A percentile compares a stretch with the other conserved stretches of the same genome.
These are phyloP conservation scores for Lachnellula cervina DNA, from an alignment of 2,329 filamentous ascomycete genomes.

Conservation along the genomic window DNA sequence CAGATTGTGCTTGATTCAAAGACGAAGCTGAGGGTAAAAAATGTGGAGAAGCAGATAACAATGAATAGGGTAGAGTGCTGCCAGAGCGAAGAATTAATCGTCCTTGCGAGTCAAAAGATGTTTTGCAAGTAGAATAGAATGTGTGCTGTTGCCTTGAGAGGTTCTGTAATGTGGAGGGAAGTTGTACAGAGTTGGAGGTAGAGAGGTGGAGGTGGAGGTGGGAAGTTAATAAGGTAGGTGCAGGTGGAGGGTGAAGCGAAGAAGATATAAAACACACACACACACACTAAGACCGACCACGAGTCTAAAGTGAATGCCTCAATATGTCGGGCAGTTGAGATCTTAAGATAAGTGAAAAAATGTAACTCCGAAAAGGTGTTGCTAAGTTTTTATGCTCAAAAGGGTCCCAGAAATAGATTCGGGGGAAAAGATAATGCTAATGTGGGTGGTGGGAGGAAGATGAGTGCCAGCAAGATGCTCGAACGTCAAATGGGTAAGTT, in stretches of 20 bases:
- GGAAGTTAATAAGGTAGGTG: too few relatives aligned
- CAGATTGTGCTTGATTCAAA: not conserved
- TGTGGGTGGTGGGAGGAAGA: too few relatives aligned
- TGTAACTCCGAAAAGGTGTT: too few relatives aligned
- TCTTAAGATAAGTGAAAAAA: too few relatives aligned
- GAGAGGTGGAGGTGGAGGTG: not conserved
- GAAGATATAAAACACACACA: not conserved
- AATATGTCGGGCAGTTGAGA: too few relatives aligned
- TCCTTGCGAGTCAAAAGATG: not conserved
- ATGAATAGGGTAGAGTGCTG: not conserved
- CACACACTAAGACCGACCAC: not conserved
- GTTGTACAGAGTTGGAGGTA: conserved; percentile 2
- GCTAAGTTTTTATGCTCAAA: too few relatives aligned
- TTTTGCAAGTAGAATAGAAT: not conserved
- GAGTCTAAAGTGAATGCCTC: not conserved
- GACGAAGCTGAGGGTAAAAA: conserved; percentile 6
- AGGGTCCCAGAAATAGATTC: too few relatives aligned
- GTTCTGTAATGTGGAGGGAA: not conserved
- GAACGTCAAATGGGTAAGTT: not conserved
- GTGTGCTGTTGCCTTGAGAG: not conserved
- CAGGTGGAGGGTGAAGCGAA: not conserved
- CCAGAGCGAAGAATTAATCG: not conserved
- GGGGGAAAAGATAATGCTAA: too few relatives aligned
- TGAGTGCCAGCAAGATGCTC: too few relatives aligned
- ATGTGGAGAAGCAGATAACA: conserved; percentile 1